These are phyloP conservation scores for Pythium apleroticum DNA, from an alignment of 352 stramenopile species.

Conservation along the genomic window DNA sequence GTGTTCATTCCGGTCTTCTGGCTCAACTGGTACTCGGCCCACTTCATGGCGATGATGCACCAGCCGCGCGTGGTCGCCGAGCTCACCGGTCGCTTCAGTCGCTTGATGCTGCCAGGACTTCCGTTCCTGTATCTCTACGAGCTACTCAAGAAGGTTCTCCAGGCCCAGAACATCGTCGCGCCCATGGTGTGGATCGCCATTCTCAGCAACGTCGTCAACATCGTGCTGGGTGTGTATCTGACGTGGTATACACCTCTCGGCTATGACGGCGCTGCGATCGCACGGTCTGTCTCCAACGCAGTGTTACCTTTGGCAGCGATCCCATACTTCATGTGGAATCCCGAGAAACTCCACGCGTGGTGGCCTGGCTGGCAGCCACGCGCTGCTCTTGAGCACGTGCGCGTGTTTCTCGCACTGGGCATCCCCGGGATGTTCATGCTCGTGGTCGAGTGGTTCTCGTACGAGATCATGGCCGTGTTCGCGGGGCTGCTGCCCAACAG, in stretches of 20 bases:
- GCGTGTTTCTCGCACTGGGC: slow-evolving; percentile 65
- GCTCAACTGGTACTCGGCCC: slow-evolving; percentile 74
- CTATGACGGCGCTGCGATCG: slow-evolving; percentile 80
- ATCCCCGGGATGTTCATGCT: slow-evolving; percentile 77
- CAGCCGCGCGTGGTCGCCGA: slow-evolving; percentile 61
- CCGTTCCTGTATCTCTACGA: slow-evolving; percentile 87
- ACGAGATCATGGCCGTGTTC: slow-evolving; percentile 76
- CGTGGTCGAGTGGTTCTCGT: slow-evolving; percentile 76
- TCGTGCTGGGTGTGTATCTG: slow-evolving; percentile 69
- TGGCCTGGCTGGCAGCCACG: slow-evolving; percentile 67
- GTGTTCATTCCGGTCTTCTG: slow-evolving; percentile 60
- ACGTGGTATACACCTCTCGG: slow-evolving; percentile 78
- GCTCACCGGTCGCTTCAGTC: slow-evolving; percentile 72
- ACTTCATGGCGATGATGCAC: slow-evolving; percentile 60
- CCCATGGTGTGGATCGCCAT: slow-evolving; percentile 85
- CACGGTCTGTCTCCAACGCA: slow-evolving; percentile 56
- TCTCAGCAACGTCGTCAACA: slow-evolving; percentile 76
- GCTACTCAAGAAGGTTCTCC: slow-evolving; percentile 81
- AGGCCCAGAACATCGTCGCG: slow-evolving; percentile 84
- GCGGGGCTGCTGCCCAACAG: slow-evolving; percentile 62
- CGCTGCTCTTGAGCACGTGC: slow-evolving; percentile 49
- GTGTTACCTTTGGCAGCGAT: slow-evolving; percentile 56
- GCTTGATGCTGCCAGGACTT: slow-evolving; percentile 62
- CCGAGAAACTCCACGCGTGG: slow-evolving; percentile 42
- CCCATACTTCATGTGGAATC: slow-evolving; percentile 63